phyloP scores from a whole-genome alignment of 2,329 filamentous ascomycete species.

The Setomelanomma holmii region DNA sequence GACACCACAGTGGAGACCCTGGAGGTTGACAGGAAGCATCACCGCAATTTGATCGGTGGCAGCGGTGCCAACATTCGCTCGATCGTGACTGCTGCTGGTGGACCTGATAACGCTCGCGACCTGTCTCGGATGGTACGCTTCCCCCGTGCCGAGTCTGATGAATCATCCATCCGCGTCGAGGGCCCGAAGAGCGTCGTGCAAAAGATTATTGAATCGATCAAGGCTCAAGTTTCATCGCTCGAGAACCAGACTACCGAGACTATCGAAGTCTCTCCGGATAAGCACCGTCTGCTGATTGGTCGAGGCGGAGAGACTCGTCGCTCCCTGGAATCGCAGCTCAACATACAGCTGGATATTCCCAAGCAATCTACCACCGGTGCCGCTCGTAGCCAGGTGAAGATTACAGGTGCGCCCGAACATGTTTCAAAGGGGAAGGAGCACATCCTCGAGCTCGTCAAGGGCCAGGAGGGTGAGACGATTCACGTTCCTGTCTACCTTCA shows the following conservation, averaged over 20 bases:
- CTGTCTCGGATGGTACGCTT: conserved; percentile 93
- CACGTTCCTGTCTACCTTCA: conserved; percentile 83
- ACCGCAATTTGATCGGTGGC: conserved; percentile 85
- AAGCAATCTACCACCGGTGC: conserved; percentile 74
- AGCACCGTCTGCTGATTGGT: conserved; percentile 90
- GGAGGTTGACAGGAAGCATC: conserved; percentile 93
- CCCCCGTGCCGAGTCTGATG: conserved; percentile 84
- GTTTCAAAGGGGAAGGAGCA: conserved; percentile 88
- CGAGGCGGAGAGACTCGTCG: conserved; percentile 88
- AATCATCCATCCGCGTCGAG: conserved; percentile 85
- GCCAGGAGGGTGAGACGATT: conserved; percentile 87
- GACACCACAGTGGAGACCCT: conserved; percentile 85
- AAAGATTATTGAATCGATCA: conserved; percentile 83
- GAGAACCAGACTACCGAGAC: conserved; percentile 81
- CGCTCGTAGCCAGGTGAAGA: conserved; percentile 82
- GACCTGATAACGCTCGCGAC: conserved; percentile 82
- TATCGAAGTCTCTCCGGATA: conserved; percentile 84
- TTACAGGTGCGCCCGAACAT: conserved; percentile 77
- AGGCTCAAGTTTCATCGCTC: conserved; percentile 81
- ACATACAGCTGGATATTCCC: conserved; percentile 87
- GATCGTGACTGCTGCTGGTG: conserved; percentile 86
- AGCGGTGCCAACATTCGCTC: conserved; percentile 85
- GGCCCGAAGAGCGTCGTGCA: conserved; percentile 84
- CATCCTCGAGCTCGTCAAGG: conserved; percentile 79
- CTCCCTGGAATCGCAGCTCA: conserved; percentile 84